Evolutionary conservation across 2,329 filamentous ascomycete genomes (phyloP).

Genomic region (Trichoderma brevicompactum): DNA sequence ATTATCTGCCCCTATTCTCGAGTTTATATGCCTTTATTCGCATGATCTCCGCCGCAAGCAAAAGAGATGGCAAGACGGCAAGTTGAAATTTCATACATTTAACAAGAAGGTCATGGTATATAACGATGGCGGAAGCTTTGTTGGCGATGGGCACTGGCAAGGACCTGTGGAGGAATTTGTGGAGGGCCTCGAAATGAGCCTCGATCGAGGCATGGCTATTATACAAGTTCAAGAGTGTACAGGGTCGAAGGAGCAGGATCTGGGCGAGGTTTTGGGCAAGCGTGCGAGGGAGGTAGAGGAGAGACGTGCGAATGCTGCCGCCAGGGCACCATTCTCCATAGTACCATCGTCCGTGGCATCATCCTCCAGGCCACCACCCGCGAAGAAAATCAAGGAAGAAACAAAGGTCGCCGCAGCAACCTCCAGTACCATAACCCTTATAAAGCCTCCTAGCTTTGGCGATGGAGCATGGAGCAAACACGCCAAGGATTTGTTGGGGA

Average conservation of each 20-base stretch:
- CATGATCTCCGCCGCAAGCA: slow-evolving; percentile 83
- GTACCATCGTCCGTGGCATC: slow-evolving; percentile 20
- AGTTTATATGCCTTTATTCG: slow-evolving; percentile 86
- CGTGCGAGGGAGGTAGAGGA: slow-evolving; percentile 61
- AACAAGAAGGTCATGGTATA: slow-evolving; percentile 92
- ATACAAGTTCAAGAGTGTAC: slow-evolving; percentile 80
- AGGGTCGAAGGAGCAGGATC: slow-evolving; percentile 75
- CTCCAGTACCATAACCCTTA: background rate
- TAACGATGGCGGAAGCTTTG: slow-evolving; percentile 76
- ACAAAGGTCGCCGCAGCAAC: background rate
- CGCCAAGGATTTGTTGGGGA: slow-evolving; percentile 68
- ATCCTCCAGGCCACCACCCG: background rate
- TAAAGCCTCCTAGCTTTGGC: slow-evolving; percentile 44
- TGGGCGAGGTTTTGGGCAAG: slow-evolving; percentile 76
- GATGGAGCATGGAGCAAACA: slow-evolving; percentile 70
- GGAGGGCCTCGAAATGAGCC: slow-evolving; percentile 79
- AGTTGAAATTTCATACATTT: slow-evolving; percentile 85
- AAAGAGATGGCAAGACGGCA: slow-evolving; percentile 93
- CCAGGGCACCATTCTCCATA: slow-evolving; percentile 37
- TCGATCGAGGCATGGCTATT: slow-evolving; percentile 75
- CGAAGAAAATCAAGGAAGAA: background rate
- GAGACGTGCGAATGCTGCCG: slow-evolving; percentile 51
- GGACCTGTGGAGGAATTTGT: slow-evolving; percentile 58
- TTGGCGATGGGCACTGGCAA: slow-evolving; percentile 85
- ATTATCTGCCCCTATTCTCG: slow-evolving; percentile 71